phyloP scores from a whole-genome alignment of 345 rosid genomes.

The Erysimum cheiranthoides region DNA sequence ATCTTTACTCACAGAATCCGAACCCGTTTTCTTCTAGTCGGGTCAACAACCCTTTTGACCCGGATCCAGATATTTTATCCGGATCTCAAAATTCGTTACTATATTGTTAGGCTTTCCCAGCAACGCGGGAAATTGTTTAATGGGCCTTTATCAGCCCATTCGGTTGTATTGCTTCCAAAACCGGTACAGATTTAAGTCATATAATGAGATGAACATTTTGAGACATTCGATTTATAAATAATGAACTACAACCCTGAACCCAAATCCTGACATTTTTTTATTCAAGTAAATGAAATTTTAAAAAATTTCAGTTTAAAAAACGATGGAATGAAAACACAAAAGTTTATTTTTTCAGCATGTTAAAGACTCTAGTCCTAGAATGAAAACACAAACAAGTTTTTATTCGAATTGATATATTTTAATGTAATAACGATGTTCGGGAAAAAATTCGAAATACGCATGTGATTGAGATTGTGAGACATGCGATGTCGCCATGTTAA shows the following conservation, averaged over 20 bases:
- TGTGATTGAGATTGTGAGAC: too few relatives aligned
- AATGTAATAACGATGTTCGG: too few relatives aligned
- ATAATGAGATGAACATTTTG: background rate
- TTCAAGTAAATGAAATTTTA: too few relatives aligned
- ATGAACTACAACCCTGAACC: too few relatives aligned
- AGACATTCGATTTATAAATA: too few relatives aligned
- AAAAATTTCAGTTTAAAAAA: too few relatives aligned
- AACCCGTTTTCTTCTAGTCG: constrained; percentile 27
- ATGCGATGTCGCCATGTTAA: too few relatives aligned
- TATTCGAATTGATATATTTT: too few relatives aligned
- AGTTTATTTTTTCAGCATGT: too few relatives aligned
- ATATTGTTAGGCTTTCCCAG: constrained; percentile 5
- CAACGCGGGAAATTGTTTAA: background rate
- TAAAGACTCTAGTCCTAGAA: background rate
- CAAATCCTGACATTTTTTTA: too few relatives aligned
- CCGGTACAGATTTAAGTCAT: constrained; percentile 21
- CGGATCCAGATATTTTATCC: constrained; percentile 18
- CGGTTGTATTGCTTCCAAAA: background rate
- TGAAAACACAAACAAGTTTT: background rate
- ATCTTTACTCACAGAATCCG: constrained; percentile 18
- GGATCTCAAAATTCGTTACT: constrained; percentile 18
- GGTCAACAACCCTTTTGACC: constrained; percentile 9
- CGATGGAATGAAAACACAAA: too few relatives aligned
- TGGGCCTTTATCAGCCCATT: constrained; percentile 30
- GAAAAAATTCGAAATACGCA: too few relatives aligned